These are phyloP conservation scores for Pythium coloratum DNA, from an alignment of 352 stramenopile genomes.

Conservation along the genomic window DNA sequence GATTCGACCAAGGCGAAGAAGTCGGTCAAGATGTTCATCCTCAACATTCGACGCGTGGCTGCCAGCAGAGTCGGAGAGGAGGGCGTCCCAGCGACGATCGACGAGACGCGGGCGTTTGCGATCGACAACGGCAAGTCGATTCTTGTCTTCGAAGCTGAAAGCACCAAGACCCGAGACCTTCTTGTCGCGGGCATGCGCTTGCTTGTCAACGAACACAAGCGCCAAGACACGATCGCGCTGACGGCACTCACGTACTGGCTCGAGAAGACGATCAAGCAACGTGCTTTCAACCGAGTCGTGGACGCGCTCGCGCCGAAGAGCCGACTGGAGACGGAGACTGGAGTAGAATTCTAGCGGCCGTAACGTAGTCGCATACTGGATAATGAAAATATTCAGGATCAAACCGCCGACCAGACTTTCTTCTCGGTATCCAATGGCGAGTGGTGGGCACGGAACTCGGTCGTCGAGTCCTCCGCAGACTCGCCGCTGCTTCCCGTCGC, in stretches of 20 bases:
- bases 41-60: conserved; percentile 56
- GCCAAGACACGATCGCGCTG: conserved; percentile 39
- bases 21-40: conserved; percentile 49
- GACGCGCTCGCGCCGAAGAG: conserved; percentile 4
- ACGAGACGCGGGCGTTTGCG: conserved; percentile 41
- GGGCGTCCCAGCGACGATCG: conserved; percentile 5
- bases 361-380: not conserved
- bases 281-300: conserved; percentile 22
- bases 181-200: conserved; percentile 63
- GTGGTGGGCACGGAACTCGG: conserved; percentile 41
- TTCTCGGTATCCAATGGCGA: conserved; percentile 44
- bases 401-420: conserved; percentile 22
- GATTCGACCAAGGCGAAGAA: conserved; percentile 42
- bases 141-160: conserved; percentile 66
- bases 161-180: conserved; percentile 64
- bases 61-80: conserved; percentile 8
- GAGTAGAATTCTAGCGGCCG: conserved; percentile 6
- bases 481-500: conserved; percentile 29
- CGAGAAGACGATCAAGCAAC: conserved; percentile 24
- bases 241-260: conserved; percentile 27
- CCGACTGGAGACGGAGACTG: not conserved
- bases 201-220: conserved; percentile 60
- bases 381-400: conserved; percentile 4
- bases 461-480: conserved; percentile 38
- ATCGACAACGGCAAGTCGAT: conserved; percentile 61